Evolutionary conservation across 345 rosid species (phyloP), one percentile per base, ranked within the genome.

Genomic region (Theobroma cacao): DNA sequence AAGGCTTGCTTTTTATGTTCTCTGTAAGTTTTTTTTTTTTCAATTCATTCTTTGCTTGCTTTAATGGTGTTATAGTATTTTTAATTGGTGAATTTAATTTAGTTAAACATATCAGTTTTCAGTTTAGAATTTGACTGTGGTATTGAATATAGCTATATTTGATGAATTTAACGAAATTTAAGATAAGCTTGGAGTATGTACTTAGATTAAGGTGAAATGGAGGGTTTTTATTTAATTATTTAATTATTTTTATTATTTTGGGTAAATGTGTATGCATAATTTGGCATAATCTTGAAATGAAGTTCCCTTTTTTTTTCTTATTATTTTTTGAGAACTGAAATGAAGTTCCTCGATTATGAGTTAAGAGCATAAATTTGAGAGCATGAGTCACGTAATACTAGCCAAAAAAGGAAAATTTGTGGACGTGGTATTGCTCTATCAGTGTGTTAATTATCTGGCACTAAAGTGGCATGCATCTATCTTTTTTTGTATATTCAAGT

Each of bases 1-100:
- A 90, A 83, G 97, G 97, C 18, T 78, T 91, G 92, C 91, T 93
- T 50, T 90, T 93, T 78, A 92, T 93, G 93, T 93, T 91, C 84
- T 88, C 98, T 66, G 94, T 92, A 89, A 93, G 98, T 86, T 84
- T 13, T 61, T 56, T 45, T 28, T 62, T 71, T 41, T 63, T 63
- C 50, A 36, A 36, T 36, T 36, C 38, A 11, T 41, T 41, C 10
- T 41, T 48, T 71, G 72, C 9, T 62, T 11, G 58, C 50, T 65
- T 30, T 50, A 47, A 24, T 38, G 30, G 15, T n/a, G 13, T 34
- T 20, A 50, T 50, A 20, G 22, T 61, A 31, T 15, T 62, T 30
- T 31, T 20, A 9, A 33, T 63, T 28, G 28, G 60, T n/a, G 2
- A 41, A 41, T 20, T 33, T 12, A 18, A 17, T 52, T 38, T 41